Conservation (phyloP, 257 asterid species). For the Solanum rostratum region DNA sequence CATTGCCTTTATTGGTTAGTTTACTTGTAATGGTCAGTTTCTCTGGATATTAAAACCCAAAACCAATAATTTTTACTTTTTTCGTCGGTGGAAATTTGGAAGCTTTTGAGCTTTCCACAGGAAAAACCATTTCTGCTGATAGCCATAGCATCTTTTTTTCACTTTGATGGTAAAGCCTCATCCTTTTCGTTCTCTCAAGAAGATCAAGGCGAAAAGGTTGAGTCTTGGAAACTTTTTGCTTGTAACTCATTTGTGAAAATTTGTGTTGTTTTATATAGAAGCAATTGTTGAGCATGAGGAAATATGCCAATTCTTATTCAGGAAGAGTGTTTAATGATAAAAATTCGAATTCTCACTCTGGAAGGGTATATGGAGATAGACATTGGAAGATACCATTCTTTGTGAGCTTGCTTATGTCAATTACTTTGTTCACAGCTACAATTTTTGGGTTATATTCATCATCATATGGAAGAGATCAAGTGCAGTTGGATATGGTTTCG, state of each 20-base stretch:
- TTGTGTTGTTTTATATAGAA: background rate
- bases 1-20: background rate
- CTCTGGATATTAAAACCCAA: background rate
- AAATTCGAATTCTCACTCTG: conserved; percentile 55
- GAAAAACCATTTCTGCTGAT: background rate
- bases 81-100: conserved; percentile 1
- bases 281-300: conserved; percentile 34
- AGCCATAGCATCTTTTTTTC: background rate
- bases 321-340: conserved; percentile 72
- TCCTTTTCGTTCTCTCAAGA: background rate
- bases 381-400: conserved; percentile 85
- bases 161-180: background rate
- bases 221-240: background rate
- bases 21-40: background rate
- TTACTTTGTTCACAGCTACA: conserved; percentile 43
- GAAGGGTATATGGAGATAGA: conserved; percentile 64
- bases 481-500: conserved; percentile 23
- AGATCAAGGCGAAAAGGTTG: background rate
- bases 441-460: conserved; percentile 46
- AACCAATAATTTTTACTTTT: background rate
- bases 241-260: background rate
- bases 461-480: conserved; percentile 35
- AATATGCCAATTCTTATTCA: conserved; percentile 39
- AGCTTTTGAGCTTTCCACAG: background rate
- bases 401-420: conserved; percentile 54